phyloP scores from a whole-genome alignment of 495 filamentous ascomycete species.

The Rusavskia elegans region DNA sequence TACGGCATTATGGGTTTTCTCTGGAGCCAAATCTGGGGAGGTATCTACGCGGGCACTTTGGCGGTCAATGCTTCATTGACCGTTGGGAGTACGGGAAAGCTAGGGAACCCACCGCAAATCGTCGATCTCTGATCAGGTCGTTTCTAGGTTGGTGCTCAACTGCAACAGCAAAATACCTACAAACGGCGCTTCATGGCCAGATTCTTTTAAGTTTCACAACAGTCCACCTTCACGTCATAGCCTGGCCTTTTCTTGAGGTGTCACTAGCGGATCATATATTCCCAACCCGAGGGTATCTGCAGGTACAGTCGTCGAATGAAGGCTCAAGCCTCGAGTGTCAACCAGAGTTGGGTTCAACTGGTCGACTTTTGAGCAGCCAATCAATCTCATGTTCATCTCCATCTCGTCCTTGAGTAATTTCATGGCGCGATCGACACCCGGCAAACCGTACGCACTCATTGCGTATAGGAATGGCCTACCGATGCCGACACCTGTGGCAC shows the following conservation, averaged over 20 bases:
- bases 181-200: not conserved
- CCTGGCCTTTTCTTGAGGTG: slow-evolving; percentile 45
- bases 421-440: slow-evolving; percentile 84
- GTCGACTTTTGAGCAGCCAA: slow-evolving; percentile 56
- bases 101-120: slow-evolving; percentile 50
- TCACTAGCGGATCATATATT: slow-evolving; percentile 50
- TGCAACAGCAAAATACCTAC: not conserved
- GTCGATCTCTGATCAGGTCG: slow-evolving; percentile 22
- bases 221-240: slow-evolving; percentile 9
- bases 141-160: not conserved
- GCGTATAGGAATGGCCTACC: slow-evolving; percentile 90
- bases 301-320: slow-evolving; percentile 53
- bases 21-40: slow-evolving; percentile 57
- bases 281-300: slow-evolving; percentile 47
- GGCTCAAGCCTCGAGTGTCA: slow-evolving; percentile 55
- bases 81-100: slow-evolving; percentile 45
- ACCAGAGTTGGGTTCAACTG: slow-evolving; percentile 67
- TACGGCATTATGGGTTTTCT: slow-evolving; percentile 49
- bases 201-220: no score
- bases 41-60: slow-evolving; percentile 36
- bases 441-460: slow-evolving; percentile 82
- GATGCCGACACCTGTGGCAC: slow-evolving; percentile 86
- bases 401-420: slow-evolving; percentile 94
- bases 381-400: slow-evolving; percentile 96
- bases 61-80: slow-evolving; percentile 70